Percentiles rank a stretch among this genome's conserved stretches.
Conservation (phyloP, 768 basidiomycete species). For the Leccinum disarticulatum region DNA sequence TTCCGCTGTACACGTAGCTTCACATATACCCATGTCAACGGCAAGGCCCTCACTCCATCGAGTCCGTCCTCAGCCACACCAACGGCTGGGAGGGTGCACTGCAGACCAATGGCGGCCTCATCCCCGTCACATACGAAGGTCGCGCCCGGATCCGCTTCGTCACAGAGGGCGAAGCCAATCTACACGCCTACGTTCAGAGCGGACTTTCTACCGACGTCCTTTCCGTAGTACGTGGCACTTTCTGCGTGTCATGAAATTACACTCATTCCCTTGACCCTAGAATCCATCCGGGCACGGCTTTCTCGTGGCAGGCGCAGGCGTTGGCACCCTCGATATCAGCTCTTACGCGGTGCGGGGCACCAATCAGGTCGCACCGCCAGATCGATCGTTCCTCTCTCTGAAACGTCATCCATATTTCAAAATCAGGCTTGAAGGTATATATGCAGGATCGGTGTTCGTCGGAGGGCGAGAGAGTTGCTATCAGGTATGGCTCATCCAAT, state of each 20-base stretch:
- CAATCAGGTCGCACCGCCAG: slow-evolving; percentile 74
- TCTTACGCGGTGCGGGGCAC: slow-evolving; percentile 74
- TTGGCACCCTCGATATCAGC: slow-evolving; percentile 79
- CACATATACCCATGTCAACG: slow-evolving; percentile 79
- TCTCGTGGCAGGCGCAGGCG: slow-evolving; percentile 82
- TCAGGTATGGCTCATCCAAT: slow-evolving; percentile 46
- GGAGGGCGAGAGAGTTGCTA: slow-evolving; percentile 69
- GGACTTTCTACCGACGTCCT: slow-evolving; percentile 80
- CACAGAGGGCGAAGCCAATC: slow-evolving; percentile 81
- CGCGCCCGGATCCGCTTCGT: slow-evolving; percentile 76
- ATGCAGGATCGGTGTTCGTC: slow-evolving; percentile 84
- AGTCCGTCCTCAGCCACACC: slow-evolving; percentile 77
- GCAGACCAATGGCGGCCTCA: slow-evolving; percentile 70
- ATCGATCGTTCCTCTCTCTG: slow-evolving; percentile 50
- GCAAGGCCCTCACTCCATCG: slow-evolving; percentile 58
- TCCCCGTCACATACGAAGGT: slow-evolving; percentile 75
- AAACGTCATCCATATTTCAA: background rate
- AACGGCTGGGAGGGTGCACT: slow-evolving; percentile 82
- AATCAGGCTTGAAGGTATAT: slow-evolving; percentile 52
- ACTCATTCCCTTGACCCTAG: slow-evolving; percentile 35
- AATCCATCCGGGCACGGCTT: slow-evolving; percentile 76
- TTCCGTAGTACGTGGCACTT: slow-evolving; percentile 54
- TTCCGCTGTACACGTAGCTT: slow-evolving; percentile 73
- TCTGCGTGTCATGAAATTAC: background rate
- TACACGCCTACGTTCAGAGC: slow-evolving; percentile 78